phyloP scores from a whole-genome alignment of 352 stramenopile genomes.

The Pythium rhizo-oryzae region DNA sequence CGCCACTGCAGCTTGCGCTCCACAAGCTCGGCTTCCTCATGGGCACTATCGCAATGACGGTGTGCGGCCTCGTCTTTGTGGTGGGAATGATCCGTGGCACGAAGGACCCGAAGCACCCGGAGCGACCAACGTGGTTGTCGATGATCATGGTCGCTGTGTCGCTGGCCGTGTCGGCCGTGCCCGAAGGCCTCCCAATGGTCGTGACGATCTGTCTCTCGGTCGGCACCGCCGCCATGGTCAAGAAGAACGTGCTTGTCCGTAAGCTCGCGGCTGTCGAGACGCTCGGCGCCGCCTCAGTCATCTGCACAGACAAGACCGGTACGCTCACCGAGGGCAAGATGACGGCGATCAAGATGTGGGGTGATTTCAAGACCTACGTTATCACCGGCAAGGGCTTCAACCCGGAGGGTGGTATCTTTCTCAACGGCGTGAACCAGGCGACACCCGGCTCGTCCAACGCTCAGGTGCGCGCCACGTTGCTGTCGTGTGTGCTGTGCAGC shows the following conservation, averaged over 20 bases:
- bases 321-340: slow-evolving; percentile 92
- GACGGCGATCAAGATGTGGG: slow-evolving; percentile 79
- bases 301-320: slow-evolving; percentile 95
- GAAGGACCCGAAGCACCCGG: slow-evolving; percentile 56
- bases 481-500: slow-evolving; percentile 70
- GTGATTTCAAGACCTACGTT: slow-evolving; percentile 64
- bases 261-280: slow-evolving; percentile 85
- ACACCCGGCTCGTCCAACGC: slow-evolving; percentile 43
- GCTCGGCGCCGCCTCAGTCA: slow-evolving; percentile 91
- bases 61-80: slow-evolving; percentile 89
- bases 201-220: slow-evolving; percentile 81
- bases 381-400: slow-evolving; percentile 72
- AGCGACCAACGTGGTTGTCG: slow-evolving; percentile 86
- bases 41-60: slow-evolving; percentile 83
- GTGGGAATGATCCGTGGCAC: slow-evolving; percentile 72
- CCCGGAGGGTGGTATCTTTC: slow-evolving; percentile 53
- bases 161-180: slow-evolving; percentile 72
- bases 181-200: slow-evolving; percentile 79
- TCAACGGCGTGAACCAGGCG: slow-evolving; percentile 46
- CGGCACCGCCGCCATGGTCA: slow-evolving; percentile 73
- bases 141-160: slow-evolving; percentile 96
- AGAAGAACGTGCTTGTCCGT: slow-evolving; percentile 81
- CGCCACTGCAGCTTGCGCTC: slow-evolving; percentile 91
- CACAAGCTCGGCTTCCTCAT: slow-evolving; percentile 95
- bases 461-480: slow-evolving; percentile 57